Evolutionary conservation across 352 stramenopile species (phyloP).

Genomic region (Elongisporangium senticosum): DNA sequence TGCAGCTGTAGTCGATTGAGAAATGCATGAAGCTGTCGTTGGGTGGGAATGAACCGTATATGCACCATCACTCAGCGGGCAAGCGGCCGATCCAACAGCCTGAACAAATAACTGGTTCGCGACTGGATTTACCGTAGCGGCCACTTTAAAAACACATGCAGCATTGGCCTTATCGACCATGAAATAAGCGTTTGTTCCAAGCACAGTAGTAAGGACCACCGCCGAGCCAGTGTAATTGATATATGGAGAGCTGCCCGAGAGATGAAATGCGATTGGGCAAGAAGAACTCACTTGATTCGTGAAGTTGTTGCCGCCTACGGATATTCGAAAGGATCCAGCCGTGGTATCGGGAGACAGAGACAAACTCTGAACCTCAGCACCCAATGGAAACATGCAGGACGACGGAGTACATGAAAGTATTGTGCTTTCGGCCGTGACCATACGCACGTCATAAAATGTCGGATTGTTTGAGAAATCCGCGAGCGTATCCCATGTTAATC

Average conservation of each 20-base stretch:
- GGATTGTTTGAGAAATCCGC: conserved; percentile 30
- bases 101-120: conserved; percentile 37
- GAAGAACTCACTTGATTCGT: conserved; percentile 23
- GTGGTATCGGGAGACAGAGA: conserved; percentile 56
- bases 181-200: conserved; percentile 75
- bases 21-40: conserved; percentile 38
- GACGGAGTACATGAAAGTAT: conserved; percentile 21
- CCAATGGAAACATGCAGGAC: conserved; percentile 85
- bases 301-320: conserved; percentile 36
- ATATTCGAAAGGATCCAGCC: conserved; percentile 68
- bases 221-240: conserved; percentile 61
- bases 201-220: conserved; percentile 51
- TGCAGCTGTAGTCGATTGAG: conserved; percentile 18
- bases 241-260: conserved; percentile 20
- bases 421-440: conserved; percentile 22
- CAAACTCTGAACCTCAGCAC: conserved; percentile 89
- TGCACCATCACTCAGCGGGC: conserved; percentile 24
- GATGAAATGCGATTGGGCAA: conserved; percentile 33
- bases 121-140: conserved; percentile 18
- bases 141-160: conserved; percentile 56
- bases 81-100: conserved; percentile 18
- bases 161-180: conserved; percentile 38
- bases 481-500: conserved; percentile 49
- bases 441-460: conserved; percentile 48
- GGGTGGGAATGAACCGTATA: conserved; percentile 52